phyloP scores from a whole-genome alignment of 192 early-diverging fungal species.

The Coemansia reversa region DNA sequence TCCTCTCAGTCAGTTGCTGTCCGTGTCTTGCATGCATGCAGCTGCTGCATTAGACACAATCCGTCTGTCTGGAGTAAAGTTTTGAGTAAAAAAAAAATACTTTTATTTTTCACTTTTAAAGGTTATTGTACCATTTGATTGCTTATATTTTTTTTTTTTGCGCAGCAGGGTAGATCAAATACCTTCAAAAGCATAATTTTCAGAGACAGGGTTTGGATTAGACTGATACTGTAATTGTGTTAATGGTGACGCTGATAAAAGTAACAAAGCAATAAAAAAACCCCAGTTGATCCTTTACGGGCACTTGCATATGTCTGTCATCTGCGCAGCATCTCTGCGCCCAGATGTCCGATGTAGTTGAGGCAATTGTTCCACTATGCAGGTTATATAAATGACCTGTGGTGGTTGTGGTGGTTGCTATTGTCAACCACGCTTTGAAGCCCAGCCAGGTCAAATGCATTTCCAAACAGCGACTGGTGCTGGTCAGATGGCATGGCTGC shows the following conservation, averaged over 20 bases:
- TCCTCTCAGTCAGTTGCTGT: not conserved
- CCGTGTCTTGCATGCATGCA: slow-evolving; percentile 8
- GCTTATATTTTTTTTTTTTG: too few relatives aligned
- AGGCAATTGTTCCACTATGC: slow-evolving; percentile 1
- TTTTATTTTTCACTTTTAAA: not conserved
- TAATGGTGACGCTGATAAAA: not conserved
- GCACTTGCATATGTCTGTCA: not conserved
- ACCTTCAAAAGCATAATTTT: not conserved
- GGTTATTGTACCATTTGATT: not conserved
- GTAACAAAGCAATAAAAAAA: not conserved
- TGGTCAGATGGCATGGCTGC: slow-evolving; percentile 3
- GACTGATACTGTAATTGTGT: not conserved
- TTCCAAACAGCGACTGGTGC: slow-evolving; percentile 25
- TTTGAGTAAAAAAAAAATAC: not conserved
- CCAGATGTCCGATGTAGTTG: not conserved
- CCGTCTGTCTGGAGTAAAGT: not conserved
- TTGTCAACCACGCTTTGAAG: slow-evolving; percentile 30
- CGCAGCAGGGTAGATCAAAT: not conserved
- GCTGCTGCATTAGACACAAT: not conserved
- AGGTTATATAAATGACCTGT: slow-evolving; percentile 28
- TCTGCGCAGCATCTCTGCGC: slow-evolving; percentile 2
- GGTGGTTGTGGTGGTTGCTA: slow-evolving; percentile 2
- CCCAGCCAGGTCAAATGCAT: slow-evolving; percentile 23
- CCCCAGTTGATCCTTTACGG: not conserved
- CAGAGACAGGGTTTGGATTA: not conserved